Evolutionary conservation across 208 protist genomes (phyloP), one percentile per base, ranked within the genome.

Genomic region (Tritrichomonas musculus): DNA sequence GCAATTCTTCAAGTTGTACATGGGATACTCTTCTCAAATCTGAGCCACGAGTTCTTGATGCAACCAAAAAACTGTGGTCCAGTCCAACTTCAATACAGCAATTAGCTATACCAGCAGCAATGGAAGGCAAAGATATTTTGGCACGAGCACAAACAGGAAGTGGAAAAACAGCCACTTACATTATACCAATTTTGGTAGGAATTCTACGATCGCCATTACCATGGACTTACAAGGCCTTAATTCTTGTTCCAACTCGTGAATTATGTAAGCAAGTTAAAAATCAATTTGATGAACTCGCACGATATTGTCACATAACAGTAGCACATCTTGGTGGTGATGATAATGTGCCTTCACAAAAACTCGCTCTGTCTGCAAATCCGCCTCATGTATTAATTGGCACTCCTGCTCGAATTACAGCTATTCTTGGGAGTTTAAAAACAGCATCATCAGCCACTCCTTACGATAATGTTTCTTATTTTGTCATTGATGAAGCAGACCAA

Each of bases 61-160:
- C 77, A 36, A 47, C 77, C 47, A 88, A 88, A 33, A 88, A 88
- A 30, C 47, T 88, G 0, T 88, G 77, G 77, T 14, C 44, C 2
- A 20, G 27, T 13, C 77, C 77, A 55, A 88, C 77, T 39, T 0
- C 5, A n/a, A 88, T 88, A 57, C 98, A 99, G 96, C 94, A 96
- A 95, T 97, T 99, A 94, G 97, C 97, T 39, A 99, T 99, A 93
- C 98, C 98, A 30, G 96, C 98, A 49, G 98, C 98, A 0, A 96
- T 99, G 0, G 96, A 98, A 64, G 98, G 94, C 2, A 93, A 93
- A 60, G 93, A 96, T 82, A 95, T 95, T 92, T 84, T 95, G 0
- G 95, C 95, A 27, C 97, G 98, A 94, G 99, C 99, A 49, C 99
- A 99, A 96, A 99, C 99, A 95, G 98, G 99, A 57, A 99, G 98